Evolutionary conservation across 164 flowering plant species (phyloP).

Genomic region (Vitis vinifera): DNA sequence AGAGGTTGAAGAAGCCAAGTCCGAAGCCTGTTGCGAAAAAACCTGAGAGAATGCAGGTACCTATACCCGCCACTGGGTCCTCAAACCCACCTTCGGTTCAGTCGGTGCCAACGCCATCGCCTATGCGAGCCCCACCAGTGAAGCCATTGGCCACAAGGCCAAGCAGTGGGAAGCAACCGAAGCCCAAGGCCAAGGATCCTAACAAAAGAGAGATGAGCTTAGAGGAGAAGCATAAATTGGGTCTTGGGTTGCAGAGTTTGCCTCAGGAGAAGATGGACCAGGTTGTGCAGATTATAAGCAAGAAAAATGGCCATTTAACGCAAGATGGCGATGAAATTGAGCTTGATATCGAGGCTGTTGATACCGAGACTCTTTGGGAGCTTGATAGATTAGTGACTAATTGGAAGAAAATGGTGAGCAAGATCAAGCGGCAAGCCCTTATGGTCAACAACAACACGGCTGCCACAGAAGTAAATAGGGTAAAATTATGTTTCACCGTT

Average conservation of each 20-base stretch:
- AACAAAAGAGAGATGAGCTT: conserved; percentile 64
- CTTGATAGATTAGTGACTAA: conserved; percentile 69
- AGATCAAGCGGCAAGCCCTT: conserved; percentile 59
- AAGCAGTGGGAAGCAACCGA: conserved; percentile 40
- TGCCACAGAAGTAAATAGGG: conserved; percentile 30
- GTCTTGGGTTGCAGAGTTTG: conserved; percentile 60
- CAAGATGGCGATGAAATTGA: conserved; percentile 81
- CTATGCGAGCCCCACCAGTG: conserved; percentile 22
- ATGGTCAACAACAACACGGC: conserved; percentile 29
- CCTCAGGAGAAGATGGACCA: conserved; percentile 71
- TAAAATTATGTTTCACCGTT: conserved; percentile 8
- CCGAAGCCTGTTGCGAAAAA: background rate
- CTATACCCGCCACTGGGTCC: background rate
- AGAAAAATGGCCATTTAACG: conserved; percentile 43
- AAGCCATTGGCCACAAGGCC: conserved; percentile 17
- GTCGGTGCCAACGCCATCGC: conserved; percentile 25
- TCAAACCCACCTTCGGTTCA: conserved; percentile 16
- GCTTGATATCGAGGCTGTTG: conserved; percentile 72
- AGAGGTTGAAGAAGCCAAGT: conserved; percentile 12
- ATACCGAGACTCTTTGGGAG: conserved; percentile 82
- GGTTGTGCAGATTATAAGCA: conserved; percentile 55
- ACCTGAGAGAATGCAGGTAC: conserved; percentile 9
- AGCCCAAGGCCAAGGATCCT: conserved; percentile 71
- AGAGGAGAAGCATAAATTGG: conserved; percentile 65
- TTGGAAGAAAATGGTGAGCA: conserved; percentile 62